phyloP scores from a whole-genome alignment of 805 yeast species.

The Monosporozyma solicola region DNA sequence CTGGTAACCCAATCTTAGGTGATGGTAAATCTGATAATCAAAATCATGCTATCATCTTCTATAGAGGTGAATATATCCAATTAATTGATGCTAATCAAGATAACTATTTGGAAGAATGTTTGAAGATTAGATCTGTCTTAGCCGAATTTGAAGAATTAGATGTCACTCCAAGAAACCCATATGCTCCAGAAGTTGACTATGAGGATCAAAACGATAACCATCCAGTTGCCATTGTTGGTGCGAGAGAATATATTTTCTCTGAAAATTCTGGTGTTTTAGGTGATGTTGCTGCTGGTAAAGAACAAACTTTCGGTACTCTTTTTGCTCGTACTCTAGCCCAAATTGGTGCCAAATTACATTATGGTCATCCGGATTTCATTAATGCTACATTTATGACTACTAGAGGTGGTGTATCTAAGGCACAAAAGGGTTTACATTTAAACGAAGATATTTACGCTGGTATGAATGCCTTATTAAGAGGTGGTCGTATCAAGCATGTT shows the following conservation, averaged over 20 bases:
- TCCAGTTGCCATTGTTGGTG: slow-evolving; percentile 82
- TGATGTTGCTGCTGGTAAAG: slow-evolving; percentile 87
- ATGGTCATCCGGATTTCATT: slow-evolving; percentile 83
- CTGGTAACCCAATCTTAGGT: slow-evolving; percentile 81
- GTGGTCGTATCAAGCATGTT: slow-evolving; percentile 82
- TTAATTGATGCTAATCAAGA: slow-evolving; percentile 83
- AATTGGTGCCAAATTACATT: slow-evolving; percentile 78
- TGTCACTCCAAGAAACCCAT: slow-evolving; percentile 71
- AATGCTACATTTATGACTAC: slow-evolving; percentile 71
- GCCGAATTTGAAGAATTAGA: slow-evolving; percentile 77
- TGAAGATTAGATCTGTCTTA: slow-evolving; percentile 69
- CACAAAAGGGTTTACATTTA: slow-evolving; percentile 77
- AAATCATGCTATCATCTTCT: slow-evolving; percentile 68
- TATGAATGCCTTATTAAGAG: slow-evolving; percentile 73
- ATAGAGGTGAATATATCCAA: slow-evolving; percentile 80
- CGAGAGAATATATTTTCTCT: slow-evolving; percentile 79
- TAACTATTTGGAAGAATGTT: slow-evolving; percentile 76
- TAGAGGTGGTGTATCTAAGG: slow-evolving; percentile 82
- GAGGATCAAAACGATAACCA: slow-evolving; percentile 42
- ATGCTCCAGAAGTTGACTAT: slow-evolving; percentile 61
- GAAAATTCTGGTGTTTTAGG: slow-evolving; percentile 80
- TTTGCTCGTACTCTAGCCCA: slow-evolving; percentile 78
- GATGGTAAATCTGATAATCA: slow-evolving; percentile 87
- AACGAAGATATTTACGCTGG: slow-evolving; percentile 88
- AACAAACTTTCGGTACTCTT: slow-evolving; percentile 80